Percentiles rank a stretch among this genome's conserved stretches.
Conservation (phyloP, 345 rosid genomes). For the Gossypium rotundifolium region DNA sequence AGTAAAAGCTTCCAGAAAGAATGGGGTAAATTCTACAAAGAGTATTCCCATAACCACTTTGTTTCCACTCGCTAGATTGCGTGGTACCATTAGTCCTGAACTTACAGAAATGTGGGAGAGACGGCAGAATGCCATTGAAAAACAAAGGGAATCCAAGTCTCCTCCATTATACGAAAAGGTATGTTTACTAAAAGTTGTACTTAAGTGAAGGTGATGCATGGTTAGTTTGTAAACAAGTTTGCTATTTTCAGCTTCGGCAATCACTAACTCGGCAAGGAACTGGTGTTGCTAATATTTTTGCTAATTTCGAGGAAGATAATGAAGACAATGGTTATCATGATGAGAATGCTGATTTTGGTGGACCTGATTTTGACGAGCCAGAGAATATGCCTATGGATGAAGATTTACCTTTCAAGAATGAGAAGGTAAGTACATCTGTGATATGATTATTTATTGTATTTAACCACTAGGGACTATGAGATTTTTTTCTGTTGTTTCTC, state of each 20-base stretch:
- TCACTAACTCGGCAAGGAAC: conserved; percentile 46
- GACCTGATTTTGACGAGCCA: conserved; percentile 40
- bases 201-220: background rate
- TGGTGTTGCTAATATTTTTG: conserved; percentile 29
- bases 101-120: conserved; percentile 60
- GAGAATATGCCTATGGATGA: conserved; percentile 51
- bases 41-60: conserved; percentile 34
- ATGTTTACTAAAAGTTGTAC: background rate
- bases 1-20: conserved; percentile 64
- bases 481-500: conserved; percentile 6
- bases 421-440: conserved; percentile 31
- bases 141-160: conserved; percentile 31
- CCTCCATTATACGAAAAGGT: conserved; percentile 78
- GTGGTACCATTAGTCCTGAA: conserved; percentile 72
- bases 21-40: conserved; percentile 25
- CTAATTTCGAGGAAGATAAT: conserved; percentile 26
- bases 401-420: conserved; percentile 26
- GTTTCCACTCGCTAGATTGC: conserved; percentile 76
- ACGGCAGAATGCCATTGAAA: conserved; percentile 18
- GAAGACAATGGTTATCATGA: conserved; percentile 40
- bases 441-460: conserved; percentile 6
- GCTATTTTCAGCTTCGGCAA: conserved; percentile 64
- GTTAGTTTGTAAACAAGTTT: conserved; percentile 12
- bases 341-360: conserved; percentile 49
- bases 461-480: background rate